Base-by-base conservation (phyloP, 75 land plant species). In the Isoetes taiwanensis region DNA sequence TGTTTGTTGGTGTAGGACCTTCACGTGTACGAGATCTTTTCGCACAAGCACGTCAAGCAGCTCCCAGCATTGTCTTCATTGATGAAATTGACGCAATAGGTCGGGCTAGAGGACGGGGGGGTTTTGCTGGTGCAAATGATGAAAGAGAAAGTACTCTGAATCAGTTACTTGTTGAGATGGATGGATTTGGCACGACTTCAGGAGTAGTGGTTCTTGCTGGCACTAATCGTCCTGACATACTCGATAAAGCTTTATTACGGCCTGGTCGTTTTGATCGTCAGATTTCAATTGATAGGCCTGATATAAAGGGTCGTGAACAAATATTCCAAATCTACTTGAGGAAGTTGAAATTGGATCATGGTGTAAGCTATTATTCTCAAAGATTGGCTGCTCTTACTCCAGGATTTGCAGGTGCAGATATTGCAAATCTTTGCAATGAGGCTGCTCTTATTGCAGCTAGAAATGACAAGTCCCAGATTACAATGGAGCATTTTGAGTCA, bases 381-480 rank as follows among this genome's bases (percentile, higher is more conserved):
- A 68, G 86, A 30, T 67, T 86, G 28, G 91, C 91, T 37, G 86
- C 86, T 12, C 67, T 86, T 19, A 86, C 91, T 4, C 86, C 86
- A 59, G 91, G 91, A 52, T 86, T 86, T 77, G 83, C 91, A 21
- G 91, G 86, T 43, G 91, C 91, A 19, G 96, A 93, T 64, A 93
- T 93, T 69, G 98, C 98, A 34, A 93, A 93, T 76, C 84, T 93
- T 19, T 93, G 93, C 54, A 85, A 93, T 72, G 98, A 93, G 72
- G 98, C 96, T 58, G 98, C 98, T 48, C 60, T 93, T 27, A 78
- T 84, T 64, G 96, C 96, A 65, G 95, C 85, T 56, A 81, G 98
- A 57, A 53, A 48, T 64, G 98, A 84, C 34, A 57, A 69, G 6
- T 59, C 71, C 10, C 67, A 65, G 55, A 76, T 93, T 33, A 72